phyloP scores from a whole-genome alignment of 148 eudicot species.

The Cornus florida region DNA sequence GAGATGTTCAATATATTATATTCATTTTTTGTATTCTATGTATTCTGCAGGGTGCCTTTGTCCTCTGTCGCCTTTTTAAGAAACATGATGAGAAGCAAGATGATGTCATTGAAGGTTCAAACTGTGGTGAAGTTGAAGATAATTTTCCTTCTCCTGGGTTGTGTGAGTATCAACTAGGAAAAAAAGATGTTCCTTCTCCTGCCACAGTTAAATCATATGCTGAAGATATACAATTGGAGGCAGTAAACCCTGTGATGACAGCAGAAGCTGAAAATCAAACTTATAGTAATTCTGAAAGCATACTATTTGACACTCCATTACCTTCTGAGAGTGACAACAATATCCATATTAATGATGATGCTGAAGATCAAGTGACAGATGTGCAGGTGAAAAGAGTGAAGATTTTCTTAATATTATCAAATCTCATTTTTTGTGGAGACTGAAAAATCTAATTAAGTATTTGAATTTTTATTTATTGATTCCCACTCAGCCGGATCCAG shows the following conservation, averaged over 20 bases:
- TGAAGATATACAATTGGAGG: slow-evolving; percentile 44
- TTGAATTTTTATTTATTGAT: background rate
- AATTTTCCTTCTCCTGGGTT: no score
- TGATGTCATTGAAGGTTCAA: no score
- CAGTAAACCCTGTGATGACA: slow-evolving; percentile 46
- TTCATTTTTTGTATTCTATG: background rate
- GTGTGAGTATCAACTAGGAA: no score
- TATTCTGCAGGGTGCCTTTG: slow-evolving; percentile 62
- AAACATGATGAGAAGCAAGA: slow-evolving; percentile 60
- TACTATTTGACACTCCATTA: slow-evolving; percentile 27
- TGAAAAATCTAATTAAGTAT: background rate
- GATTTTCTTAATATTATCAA: background rate
- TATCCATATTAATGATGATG: slow-evolving; percentile 27
- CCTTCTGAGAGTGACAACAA: slow-evolving; percentile 24
- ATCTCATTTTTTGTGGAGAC: background rate
- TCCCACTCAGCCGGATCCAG: slow-evolving; percentile 54
- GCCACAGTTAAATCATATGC: slow-evolving; percentile 32
- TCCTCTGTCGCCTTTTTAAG: slow-evolving; percentile 81
- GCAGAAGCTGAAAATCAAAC: no score
- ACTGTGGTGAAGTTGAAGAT: no score
- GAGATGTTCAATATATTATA: background rate
- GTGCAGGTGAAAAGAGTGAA: slow-evolving; percentile 40
- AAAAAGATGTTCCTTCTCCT: slow-evolving; percentile 46
- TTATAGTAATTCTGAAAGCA: slow-evolving; percentile 30
- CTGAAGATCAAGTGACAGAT: slow-evolving; percentile 4